Percentiles rank a stretch among this genome's conserved stretches.
Evolutionary conservation across 495 filamentous ascomycete genomes (phyloP).

Genomic region (Penicillium silybi): DNA sequence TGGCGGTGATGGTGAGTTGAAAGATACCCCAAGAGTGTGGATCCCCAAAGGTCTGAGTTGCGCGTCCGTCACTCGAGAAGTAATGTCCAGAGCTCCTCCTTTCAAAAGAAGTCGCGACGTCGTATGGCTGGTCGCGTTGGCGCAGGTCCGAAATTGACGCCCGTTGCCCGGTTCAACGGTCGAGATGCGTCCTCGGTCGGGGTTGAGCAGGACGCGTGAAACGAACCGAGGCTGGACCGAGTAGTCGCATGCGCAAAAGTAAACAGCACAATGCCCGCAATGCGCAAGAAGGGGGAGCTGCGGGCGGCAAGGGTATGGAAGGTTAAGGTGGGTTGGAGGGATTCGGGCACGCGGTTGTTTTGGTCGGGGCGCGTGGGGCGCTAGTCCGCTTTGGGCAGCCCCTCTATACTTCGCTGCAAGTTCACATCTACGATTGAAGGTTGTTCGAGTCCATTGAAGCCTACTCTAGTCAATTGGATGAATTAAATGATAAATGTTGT

Average conservation of each 20-base stretch:
- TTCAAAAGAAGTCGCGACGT: conserved; percentile 2
- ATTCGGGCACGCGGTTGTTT: conserved; percentile 48
- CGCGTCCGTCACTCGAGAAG: background rate
- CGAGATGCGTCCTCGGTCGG: background rate
- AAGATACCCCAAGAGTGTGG: background rate
- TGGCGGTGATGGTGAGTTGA: conserved; percentile 1
- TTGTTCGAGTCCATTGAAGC: no score
- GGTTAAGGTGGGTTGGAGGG: conserved; percentile 23
- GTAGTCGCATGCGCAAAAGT: background rate
- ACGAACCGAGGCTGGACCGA: background rate
- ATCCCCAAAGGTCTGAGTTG: background rate
- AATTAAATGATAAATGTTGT: no score
- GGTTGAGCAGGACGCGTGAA: background rate
- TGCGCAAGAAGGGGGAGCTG: conserved; percentile 13
- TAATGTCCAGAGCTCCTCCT: background rate
- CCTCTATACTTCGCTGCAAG: conserved; percentile 3
- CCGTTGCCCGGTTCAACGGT: conserved; percentile 2
- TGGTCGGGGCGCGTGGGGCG: conserved; percentile 47
- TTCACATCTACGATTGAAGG: background rate
- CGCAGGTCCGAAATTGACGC: background rate
- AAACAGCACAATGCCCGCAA: conserved; percentile 7
- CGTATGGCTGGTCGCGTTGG: conserved; percentile 8
- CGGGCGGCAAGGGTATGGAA: conserved; percentile 20
- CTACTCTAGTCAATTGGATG: no score
- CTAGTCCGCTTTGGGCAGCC: conserved; percentile 36